A percentile compares a stretch with the other conserved stretches of the same genome.
These are phyloP conservation scores for Speleostelium caveatum DNA, from an alignment of 78 protist species.

Conservation along the genomic window DNA sequence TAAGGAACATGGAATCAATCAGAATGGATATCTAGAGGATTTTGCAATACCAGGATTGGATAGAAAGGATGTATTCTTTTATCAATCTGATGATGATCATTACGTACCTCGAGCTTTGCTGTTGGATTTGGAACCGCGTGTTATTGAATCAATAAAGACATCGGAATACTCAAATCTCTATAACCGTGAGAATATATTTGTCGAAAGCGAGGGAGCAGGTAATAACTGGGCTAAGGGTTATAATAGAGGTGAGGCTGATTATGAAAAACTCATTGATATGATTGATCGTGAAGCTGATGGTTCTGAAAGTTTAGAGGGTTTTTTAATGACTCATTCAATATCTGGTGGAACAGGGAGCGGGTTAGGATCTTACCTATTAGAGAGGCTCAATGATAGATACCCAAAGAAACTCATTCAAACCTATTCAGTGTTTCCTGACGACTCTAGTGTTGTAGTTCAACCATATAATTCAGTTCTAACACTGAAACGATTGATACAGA, in stretches of 20 bases:
- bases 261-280: constrained; percentile 94
- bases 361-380: constrained; percentile 96
- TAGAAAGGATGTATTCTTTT: constrained; percentile 99
- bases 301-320: constrained; percentile 96
- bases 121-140: constrained; percentile 99
- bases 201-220: constrained; percentile 95
- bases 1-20: constrained; percentile 98
- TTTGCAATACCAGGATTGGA: constrained; percentile 88
- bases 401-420: constrained; percentile 99
- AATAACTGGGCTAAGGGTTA: constrained; percentile 97
- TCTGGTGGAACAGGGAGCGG: constrained; percentile 99
- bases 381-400: constrained; percentile 93
- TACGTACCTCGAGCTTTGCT: constrained; percentile 98
- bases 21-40: constrained; percentile 93
- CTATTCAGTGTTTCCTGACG: constrained; percentile 98
- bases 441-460: constrained; percentile 96
- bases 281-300: constrained; percentile 99
- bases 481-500: constrained; percentile 93
- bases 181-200: constrained; percentile 96
- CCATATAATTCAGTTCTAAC: constrained; percentile 98
- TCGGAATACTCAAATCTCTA: constrained; percentile 82
- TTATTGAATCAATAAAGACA: constrained; percentile 83
- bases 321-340: constrained; percentile 96
- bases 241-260: constrained; percentile 68
- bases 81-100: constrained; percentile 98